Evolutionary conservation across 306 rosid species (phyloP).

Genomic region (Rubus parviflorus): DNA sequence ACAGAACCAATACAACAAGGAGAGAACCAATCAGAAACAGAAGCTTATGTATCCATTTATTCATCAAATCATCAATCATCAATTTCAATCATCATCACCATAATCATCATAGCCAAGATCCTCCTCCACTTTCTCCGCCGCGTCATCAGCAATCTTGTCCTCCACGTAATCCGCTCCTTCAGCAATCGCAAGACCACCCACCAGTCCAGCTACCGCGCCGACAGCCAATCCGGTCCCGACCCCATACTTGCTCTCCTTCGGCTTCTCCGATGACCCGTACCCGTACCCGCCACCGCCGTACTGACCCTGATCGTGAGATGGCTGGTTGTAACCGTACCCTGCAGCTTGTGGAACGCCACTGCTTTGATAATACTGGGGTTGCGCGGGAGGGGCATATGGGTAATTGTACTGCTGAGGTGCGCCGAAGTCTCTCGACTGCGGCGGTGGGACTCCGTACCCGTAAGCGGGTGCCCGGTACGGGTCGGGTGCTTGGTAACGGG

Average conservation of each 20-base stretch:
- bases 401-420: slow-evolving; percentile 7
- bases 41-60: background rate
- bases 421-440: slow-evolving; percentile 29
- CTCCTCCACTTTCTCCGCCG: slow-evolving; percentile 57
- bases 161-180: slow-evolving; percentile 65
- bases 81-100: slow-evolving; percentile 26
- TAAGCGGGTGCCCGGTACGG: slow-evolving; percentile 40
- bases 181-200: slow-evolving; percentile 68
- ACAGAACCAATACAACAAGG: background rate
- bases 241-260: slow-evolving; percentile 69
- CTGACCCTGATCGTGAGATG: slow-evolving; percentile 35
- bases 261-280: slow-evolving; percentile 25
- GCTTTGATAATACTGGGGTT: slow-evolving; percentile 5
- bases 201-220: slow-evolving; percentile 63
- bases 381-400: background rate
- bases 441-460: slow-evolving; percentile 53
- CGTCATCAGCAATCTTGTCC: slow-evolving; percentile 67
- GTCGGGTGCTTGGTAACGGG: slow-evolving; percentile 44
- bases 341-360: background rate
- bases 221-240: slow-evolving; percentile 89
- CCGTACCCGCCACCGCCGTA: slow-evolving; percentile 16
- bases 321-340: slow-evolving; percentile 35
- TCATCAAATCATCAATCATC: too few species aligned
- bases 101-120: slow-evolving; percentile 41
- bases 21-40: background rate